Evolutionary conservation across 2,329 filamentous ascomycete genomes (phyloP).

Genomic region (Corniculantispora saksenae): DNA sequence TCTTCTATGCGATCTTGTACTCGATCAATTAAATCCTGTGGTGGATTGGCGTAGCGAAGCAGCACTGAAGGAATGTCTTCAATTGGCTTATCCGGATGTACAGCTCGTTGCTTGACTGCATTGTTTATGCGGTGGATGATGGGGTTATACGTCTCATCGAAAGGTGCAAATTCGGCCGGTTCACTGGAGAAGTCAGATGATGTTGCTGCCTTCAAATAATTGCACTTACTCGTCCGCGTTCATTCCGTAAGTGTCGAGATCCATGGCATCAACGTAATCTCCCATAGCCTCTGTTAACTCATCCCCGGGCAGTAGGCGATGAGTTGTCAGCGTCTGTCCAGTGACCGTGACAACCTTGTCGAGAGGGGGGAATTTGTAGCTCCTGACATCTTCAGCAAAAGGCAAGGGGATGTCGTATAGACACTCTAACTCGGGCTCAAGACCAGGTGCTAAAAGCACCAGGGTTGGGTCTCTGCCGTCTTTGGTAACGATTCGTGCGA

Average conservation of each 20-base stretch:
- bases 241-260: conserved; percentile 68
- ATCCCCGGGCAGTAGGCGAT: conserved; percentile 77
- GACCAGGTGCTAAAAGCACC: conserved; percentile 75
- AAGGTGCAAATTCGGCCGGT: conserved; percentile 66
- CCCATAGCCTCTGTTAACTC: conserved; percentile 80
- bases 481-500: conserved; percentile 83
- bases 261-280: conserved; percentile 91
- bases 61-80: conserved; percentile 65
- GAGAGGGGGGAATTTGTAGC: conserved; percentile 88
- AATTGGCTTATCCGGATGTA: conserved; percentile 67
- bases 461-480: conserved; percentile 77
- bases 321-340: conserved; percentile 76
- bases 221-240: conserved; percentile 71
- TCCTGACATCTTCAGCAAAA: conserved; percentile 87
- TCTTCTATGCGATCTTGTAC: conserved; percentile 59
- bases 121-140: conserved; percentile 86
- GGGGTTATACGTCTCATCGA: conserved; percentile 83
- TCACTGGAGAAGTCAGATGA: conserved; percentile 35
- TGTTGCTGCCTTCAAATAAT: too few species aligned
- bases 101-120: conserved; percentile 79
- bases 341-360: conserved; percentile 87
- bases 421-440: conserved; percentile 79
- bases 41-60: conserved; percentile 71
- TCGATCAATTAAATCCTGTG: conserved; percentile 63
- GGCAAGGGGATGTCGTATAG: conserved; percentile 88